Percentiles rank a stretch among this genome's conserved stretches.
Conservation (phyloP, 495 filamentous ascomycete genomes). For the Lophiostoma macrostomum region DNA sequence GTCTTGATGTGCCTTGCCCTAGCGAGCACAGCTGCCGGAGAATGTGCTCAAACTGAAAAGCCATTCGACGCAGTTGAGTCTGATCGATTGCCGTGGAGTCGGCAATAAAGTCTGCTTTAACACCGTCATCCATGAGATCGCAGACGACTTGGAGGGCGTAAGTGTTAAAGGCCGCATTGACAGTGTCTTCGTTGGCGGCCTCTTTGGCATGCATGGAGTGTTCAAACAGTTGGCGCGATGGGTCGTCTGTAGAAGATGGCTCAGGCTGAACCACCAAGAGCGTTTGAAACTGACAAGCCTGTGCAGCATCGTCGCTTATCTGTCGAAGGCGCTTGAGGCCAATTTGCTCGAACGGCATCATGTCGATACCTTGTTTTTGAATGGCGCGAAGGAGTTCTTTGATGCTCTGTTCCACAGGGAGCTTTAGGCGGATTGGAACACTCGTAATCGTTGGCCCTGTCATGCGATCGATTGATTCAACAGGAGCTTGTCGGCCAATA, state of each 20-base stretch:
- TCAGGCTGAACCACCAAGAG: slow-evolving; percentile 56
- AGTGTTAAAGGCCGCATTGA: slow-evolving; percentile 29
- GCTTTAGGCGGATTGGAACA: slow-evolving; percentile 36
- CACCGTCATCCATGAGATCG: not conserved
- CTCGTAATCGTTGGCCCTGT: slow-evolving; percentile 55
- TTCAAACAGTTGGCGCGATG: too few species aligned
- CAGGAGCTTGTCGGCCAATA: slow-evolving; percentile 51
- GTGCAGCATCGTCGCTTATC: slow-evolving; percentile 57
- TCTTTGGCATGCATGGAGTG: slow-evolving; percentile 23
- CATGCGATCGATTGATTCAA: slow-evolving; percentile 51
- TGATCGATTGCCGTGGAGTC: slow-evolving; percentile 21
- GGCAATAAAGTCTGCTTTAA: slow-evolving; percentile 17
- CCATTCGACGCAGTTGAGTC: slow-evolving; percentile 23
- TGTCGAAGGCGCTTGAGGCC: slow-evolving; percentile 66
- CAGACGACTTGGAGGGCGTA: slow-evolving; percentile 33
- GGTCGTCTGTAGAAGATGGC: too few species aligned
- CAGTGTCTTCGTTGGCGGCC: slow-evolving; percentile 24
- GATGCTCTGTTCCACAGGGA: slow-evolving; percentile 42
- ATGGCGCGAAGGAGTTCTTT: slow-evolving; percentile 45
- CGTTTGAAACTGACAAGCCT: slow-evolving; percentile 60
- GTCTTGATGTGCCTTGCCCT: too few species aligned
- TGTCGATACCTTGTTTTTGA: slow-evolving; percentile 45
- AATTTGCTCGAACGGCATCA: slow-evolving; percentile 51
- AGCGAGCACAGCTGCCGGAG: slow-evolving; percentile 23
- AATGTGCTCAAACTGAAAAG: slow-evolving; percentile 29